Percentiles rank a stretch among this genome's conserved stretches.
Evolutionary conservation across 805 yeast genomes (phyloP).

Genomic region (Metschnikowia peoriensis): DNA sequence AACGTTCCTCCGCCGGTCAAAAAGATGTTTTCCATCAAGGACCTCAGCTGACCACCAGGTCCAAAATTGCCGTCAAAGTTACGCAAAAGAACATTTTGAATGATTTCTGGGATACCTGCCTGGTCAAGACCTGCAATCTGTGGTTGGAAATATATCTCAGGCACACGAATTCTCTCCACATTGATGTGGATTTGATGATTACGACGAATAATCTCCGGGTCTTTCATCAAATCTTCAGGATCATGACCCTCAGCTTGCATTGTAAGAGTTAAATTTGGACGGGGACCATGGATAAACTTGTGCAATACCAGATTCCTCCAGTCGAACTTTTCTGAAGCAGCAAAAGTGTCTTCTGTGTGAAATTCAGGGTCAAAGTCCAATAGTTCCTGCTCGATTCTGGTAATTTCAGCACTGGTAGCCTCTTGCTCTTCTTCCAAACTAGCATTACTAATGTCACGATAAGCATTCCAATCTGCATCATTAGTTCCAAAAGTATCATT

Average conservation of each 20-base stretch:
- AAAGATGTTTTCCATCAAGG: constrained; percentile 63
- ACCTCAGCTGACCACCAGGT: constrained; percentile 51
- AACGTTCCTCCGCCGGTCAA: constrained; percentile 83
- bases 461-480: constrained; percentile 94
- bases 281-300: constrained; percentile 85
- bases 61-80: constrained; percentile 57
- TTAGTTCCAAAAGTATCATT: constrained; percentile 93
- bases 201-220: constrained; percentile 72
- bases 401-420: constrained; percentile 60
- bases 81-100: constrained; percentile 61
- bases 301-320: constrained; percentile 83
- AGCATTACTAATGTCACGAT: constrained; percentile 73
- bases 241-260: constrained; percentile 42
- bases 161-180: constrained; percentile 86
- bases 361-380: constrained; percentile 83
- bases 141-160: constrained; percentile 92
- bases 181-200: constrained; percentile 89
- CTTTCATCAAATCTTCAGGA: constrained; percentile 42
- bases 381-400: constrained; percentile 69
- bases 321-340: constrained; percentile 65
- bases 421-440: constrained; percentile 81
- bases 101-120: constrained; percentile 84
- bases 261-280: constrained; percentile 65
- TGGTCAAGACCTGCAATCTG: constrained; percentile 93
- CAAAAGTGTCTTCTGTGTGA: constrained; percentile 79